phyloP scores from a whole-genome alignment of 2,329 filamentous ascomycete genomes.

The Furcasterigmium sp. region DNA sequence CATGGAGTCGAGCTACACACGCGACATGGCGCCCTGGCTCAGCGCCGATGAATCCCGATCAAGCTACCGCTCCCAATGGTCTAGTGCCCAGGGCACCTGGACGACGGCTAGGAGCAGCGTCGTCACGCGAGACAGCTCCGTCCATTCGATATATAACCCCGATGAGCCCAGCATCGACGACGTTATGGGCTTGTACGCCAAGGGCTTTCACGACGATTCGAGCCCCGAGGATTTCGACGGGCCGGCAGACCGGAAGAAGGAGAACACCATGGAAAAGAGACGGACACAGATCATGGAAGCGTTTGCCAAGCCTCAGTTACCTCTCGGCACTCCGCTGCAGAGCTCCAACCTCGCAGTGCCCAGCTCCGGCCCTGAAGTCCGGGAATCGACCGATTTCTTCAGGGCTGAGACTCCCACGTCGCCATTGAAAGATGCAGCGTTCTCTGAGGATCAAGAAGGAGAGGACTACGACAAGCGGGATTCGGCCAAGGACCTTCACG shows the following conservation, averaged over 20 bases:
- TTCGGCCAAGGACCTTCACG: conserved; percentile 38
- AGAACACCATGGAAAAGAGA: conserved; percentile 25
- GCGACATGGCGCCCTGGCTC: conserved; percentile 39
- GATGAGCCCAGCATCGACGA: conserved; percentile 60
- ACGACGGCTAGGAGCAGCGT: conserved; percentile 83
- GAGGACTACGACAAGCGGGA: conserved; percentile 37
- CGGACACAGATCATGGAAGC: conserved; percentile 33
- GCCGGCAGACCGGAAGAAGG: conserved; percentile 31
- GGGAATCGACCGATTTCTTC: conserved; percentile 31
- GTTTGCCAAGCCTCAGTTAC: conserved; percentile 28
- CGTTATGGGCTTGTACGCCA: conserved; percentile 66
- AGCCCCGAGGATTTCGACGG: conserved; percentile 23
- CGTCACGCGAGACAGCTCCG: conserved; percentile 71
- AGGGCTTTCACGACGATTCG: conserved; percentile 48
- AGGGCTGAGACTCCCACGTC: conserved; percentile 13
- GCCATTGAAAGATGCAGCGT: conserved; percentile 3
- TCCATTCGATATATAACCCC: conserved; percentile 53
- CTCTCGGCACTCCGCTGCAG: neutral
- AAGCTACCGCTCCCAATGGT: conserved; percentile 52
- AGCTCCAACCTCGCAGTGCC: conserved; percentile 8
- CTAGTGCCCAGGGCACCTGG: conserved; percentile 51
- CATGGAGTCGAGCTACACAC: conserved; percentile 26
- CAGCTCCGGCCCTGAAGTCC: conserved; percentile 14
- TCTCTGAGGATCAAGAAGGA: conserved; percentile 16
- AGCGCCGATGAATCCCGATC: conserved; percentile 47